Conservation (phyloP, 2,329 filamentous ascomycete species). For the Scleromitrula shiraiana region DNA sequence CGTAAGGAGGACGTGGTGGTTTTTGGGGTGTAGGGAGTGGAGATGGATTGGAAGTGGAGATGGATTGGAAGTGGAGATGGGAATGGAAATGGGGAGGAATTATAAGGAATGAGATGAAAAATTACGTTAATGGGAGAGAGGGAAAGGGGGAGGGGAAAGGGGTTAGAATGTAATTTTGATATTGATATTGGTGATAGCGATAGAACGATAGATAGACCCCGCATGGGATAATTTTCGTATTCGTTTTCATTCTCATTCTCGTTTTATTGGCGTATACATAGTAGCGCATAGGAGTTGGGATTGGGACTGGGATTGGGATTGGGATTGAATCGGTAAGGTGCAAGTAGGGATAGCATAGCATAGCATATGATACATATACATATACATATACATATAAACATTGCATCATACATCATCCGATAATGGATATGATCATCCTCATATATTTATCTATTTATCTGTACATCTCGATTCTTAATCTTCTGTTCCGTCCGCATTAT, state of each 20-base stretch:
- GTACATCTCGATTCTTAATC: no score
- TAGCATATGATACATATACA: background rate
- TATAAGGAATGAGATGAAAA: no score
- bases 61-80: no score
- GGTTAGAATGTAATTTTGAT: background rate
- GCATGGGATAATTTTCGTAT: no score
- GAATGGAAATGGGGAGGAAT: no score
- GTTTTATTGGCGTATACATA: no score
- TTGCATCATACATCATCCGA: background rate
- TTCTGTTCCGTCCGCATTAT: no score
- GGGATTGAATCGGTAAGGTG: background rate
- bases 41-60: no score
- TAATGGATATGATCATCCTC: background rate
- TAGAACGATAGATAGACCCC: no score
- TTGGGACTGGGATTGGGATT: background rate
- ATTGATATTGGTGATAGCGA: no score
- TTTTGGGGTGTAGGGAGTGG: slow-evolving; percentile 26
- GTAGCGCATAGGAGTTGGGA: background rate
- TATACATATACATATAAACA: background rate
- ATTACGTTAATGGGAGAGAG: background rate
- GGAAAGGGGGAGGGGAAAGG: background rate
- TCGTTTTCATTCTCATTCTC: background rate
- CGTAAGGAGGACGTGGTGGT: slow-evolving; percentile 21
- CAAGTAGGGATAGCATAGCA: no score
- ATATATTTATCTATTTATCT: background rate